A percentile compares a stretch with the other conserved stretches of the same genome.
Conservation (phyloP, 164 flowering plant species). For the Nymphaea colorata region DNA sequence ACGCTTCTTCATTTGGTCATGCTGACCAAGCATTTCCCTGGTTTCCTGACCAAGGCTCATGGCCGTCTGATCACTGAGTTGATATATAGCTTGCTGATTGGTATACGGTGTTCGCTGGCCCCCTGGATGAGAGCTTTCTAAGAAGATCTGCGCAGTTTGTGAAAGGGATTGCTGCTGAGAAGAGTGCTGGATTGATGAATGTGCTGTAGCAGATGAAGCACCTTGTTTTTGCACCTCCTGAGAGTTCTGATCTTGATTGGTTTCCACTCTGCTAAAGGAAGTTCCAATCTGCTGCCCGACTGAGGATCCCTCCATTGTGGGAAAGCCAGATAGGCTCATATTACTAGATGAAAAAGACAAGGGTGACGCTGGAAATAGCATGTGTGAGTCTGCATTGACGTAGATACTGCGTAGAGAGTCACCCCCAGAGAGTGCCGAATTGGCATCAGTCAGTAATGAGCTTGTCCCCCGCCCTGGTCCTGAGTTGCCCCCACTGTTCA, state of each 20-base stretch:
- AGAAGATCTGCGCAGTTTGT: background rate
- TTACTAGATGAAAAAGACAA: constrained; percentile 80
- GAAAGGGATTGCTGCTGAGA: constrained; percentile 32
- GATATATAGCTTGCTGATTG: background rate
- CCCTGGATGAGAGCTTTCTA: background rate
- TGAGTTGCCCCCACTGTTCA: constrained; percentile 68
- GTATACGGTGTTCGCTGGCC: background rate
- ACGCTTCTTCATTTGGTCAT: constrained; percentile 30
- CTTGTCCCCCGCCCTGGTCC: constrained; percentile 93
- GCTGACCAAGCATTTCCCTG: constrained; percentile 39
- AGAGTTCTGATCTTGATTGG: constrained; percentile 53
- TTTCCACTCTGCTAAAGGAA: background rate
- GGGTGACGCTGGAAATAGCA: constrained; percentile 84
- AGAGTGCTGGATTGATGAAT: constrained; percentile 30
- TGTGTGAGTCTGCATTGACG: constrained; percentile 64
- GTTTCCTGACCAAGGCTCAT: constrained; percentile 54
- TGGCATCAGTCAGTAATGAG: constrained; percentile 92
- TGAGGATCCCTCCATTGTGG: constrained; percentile 65
- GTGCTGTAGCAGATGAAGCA: constrained; percentile 63
- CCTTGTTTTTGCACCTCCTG: constrained; percentile 42
- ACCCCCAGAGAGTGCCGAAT: constrained; percentile 90
- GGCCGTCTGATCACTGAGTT: constrained; percentile 15
- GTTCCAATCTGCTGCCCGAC: constrained; percentile 38
- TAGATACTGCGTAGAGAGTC: constrained; percentile 90
- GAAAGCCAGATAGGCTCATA: constrained; percentile 71